Conservation (phyloP, 31 red algal species). For the Porphyra umbilicalis region DNA sequence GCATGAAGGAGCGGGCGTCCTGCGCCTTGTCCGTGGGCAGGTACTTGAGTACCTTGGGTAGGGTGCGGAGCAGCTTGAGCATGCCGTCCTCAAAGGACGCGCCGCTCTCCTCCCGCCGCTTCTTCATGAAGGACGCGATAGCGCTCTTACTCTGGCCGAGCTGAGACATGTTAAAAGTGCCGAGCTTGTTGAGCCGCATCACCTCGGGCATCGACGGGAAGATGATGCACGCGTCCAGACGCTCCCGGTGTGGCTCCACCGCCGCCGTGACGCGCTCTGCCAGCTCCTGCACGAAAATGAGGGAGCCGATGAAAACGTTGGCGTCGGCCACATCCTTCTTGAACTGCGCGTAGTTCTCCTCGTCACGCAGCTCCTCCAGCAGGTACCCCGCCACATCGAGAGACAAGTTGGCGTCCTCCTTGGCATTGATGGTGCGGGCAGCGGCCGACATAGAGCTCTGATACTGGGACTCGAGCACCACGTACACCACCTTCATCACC, state of each 20-base stretch:
- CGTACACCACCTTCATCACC: slow-evolving; percentile 91
- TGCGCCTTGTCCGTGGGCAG: slow-evolving; percentile 98
- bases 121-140: slow-evolving; percentile 92
- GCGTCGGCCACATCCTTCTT: slow-evolving; percentile 79
- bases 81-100: slow-evolving; percentile 96
- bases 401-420: slow-evolving; percentile 40
- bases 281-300: slow-evolving; percentile 99
- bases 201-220: slow-evolving; percentile 99
- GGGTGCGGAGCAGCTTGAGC: slow-evolving; percentile 91
- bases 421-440: slow-evolving; percentile 59
- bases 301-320: slow-evolving; percentile 95
- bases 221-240: slow-evolving; percentile 93
- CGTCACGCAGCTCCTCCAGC: slow-evolving; percentile 85
- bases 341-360: slow-evolving; percentile 75
- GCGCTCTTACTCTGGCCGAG: slow-evolving; percentile 75
- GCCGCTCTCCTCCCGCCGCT: slow-evolving; percentile 79
- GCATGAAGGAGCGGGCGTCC: slow-evolving; percentile 97
- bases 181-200: slow-evolving; percentile 99
- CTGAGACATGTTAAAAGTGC: slow-evolving; percentile 84
- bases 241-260: slow-evolving; percentile 81
- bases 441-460: slow-evolving; percentile 94
- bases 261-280: slow-evolving; percentile 92
- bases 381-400: slow-evolving; percentile 91
- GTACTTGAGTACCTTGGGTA: slow-evolving; percentile 99
- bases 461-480: slow-evolving; percentile 98